These are phyloP conservation scores for Aspergillus sp. DNA, from an alignment of 2,329 filamentous ascomycete genomes.

Conservation along the genomic window DNA sequence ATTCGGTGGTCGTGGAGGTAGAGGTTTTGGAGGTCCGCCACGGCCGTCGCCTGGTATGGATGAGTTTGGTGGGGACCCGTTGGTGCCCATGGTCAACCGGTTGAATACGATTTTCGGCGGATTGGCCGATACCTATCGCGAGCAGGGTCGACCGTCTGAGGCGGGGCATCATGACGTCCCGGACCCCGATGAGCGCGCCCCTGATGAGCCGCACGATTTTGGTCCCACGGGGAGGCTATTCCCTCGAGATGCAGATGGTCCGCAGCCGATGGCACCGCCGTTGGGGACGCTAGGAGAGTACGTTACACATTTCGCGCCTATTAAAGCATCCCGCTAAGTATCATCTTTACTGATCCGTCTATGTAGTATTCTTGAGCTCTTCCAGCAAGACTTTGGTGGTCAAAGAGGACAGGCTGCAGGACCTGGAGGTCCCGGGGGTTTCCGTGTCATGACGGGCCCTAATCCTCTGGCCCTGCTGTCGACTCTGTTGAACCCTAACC, in stretches of 20 bases:
- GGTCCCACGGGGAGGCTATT: slow-evolving; percentile 28
- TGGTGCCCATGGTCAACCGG: slow-evolving; percentile 24
- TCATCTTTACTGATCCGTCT: slow-evolving; percentile 4
- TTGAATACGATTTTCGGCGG: slow-evolving; percentile 42
- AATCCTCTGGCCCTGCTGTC: slow-evolving; percentile 42
- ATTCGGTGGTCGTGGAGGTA: slow-evolving; percentile 12
- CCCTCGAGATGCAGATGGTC: slow-evolving; percentile 45
- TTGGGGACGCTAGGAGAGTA: slow-evolving; percentile 44
- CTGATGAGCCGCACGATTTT: slow-evolving; percentile 7
- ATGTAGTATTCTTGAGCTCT: slow-evolving; percentile 20
- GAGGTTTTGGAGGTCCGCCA: slow-evolving; percentile 10
- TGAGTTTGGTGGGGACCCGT: slow-evolving; percentile 17
- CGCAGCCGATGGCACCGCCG: slow-evolving; percentile 41
- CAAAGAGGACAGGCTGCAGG: slow-evolving; percentile 3
- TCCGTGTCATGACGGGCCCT: slow-evolving; percentile 15
- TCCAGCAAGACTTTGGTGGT: slow-evolving; percentile 16
- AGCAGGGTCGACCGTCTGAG: slow-evolving; percentile 2
- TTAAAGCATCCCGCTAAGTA: neutral
- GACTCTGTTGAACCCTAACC: slow-evolving; percentile 30
- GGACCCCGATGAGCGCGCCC: slow-evolving; percentile 5
- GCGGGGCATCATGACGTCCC: neutral
- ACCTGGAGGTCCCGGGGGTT: slow-evolving; percentile 6
- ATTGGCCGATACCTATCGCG: slow-evolving; percentile 30
- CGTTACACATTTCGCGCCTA: slow-evolving; percentile 14
- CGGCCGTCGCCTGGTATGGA: slow-evolving; percentile 6